Evolutionary conservation across 148 eudicot species (phyloP).

Genomic region (Spergularia bocconei): DNA sequence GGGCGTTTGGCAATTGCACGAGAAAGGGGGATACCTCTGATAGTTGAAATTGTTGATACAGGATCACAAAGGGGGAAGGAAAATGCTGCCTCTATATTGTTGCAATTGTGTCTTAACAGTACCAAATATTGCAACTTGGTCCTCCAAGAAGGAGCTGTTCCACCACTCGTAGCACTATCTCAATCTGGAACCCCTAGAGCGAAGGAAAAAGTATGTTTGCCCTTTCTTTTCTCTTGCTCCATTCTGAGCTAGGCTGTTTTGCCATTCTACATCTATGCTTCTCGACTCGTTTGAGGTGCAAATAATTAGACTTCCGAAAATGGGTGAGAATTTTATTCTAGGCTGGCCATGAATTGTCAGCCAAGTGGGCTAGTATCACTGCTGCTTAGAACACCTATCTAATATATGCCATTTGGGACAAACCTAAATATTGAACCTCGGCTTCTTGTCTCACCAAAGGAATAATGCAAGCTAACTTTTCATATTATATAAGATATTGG

Average conservation of each 20-base stretch:
- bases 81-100: constrained; percentile 77
- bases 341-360: neutral
- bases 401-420: neutral
- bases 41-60: constrained; percentile 79
- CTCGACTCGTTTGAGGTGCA: neutral
- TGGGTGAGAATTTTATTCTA: neutral
- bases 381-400: neutral
- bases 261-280: neutral
- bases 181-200: constrained; percentile 90
- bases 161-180: constrained; percentile 90
- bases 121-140: constrained; percentile 68
- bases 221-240: neutral
- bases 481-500: neutral
- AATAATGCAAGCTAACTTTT: neutral
- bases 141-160: constrained; percentile 99
- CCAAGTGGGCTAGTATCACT: neutral
- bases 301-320: neutral
- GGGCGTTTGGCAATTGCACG: constrained; percentile 69
- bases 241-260: neutral
- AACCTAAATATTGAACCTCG: too few species aligned
- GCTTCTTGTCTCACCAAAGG: neutral
- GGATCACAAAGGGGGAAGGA: constrained; percentile 93
- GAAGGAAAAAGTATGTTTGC: constrained; percentile 74
- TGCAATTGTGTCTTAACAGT: constrained; percentile 78
- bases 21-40: constrained; percentile 67